Evolutionary conservation across 306 rosid genomes (phyloP).

Genomic region (Ceratonia siliqua): DNA sequence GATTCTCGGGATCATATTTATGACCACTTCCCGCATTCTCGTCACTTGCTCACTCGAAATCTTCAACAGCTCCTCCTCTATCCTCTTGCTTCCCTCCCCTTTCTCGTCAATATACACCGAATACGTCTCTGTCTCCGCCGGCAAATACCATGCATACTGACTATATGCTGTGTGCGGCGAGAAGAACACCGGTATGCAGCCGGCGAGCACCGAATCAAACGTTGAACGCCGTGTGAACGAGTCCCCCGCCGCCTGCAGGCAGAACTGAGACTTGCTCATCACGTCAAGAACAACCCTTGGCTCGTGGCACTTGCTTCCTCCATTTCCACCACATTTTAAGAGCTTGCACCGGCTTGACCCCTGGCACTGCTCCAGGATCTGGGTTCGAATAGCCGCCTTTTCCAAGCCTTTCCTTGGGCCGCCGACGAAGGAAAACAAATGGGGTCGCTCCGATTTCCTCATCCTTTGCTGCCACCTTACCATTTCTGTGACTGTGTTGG

Average conservation of each 20-base stretch:
- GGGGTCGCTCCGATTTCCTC: constrained; percentile 36
- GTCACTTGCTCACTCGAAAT: constrained; percentile 34
- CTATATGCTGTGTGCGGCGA: constrained; percentile 67
- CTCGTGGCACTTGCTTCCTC: constrained; percentile 36
- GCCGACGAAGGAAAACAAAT: constrained; percentile 63
- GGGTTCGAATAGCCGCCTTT: constrained; percentile 59
- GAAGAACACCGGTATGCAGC: constrained; percentile 72
- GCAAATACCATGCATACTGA: constrained; percentile 66
- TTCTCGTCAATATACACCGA: constrained; percentile 65
- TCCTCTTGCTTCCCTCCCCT: constrained; percentile 36
- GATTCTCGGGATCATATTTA: constrained; percentile 47
- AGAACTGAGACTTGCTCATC: constrained; percentile 51
- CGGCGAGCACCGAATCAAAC: constrained; percentile 61
- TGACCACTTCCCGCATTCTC: constrained; percentile 50
- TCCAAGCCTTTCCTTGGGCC: constrained; percentile 56
- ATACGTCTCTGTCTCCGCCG: constrained; percentile 32
- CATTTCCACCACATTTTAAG: constrained; percentile 46
- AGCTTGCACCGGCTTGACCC: constrained; percentile 45
- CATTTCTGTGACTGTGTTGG: constrained; percentile 38
- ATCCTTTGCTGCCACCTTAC: constrained; percentile 51
- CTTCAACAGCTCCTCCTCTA: constrained; percentile 50
- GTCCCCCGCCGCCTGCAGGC: constrained; percentile 75
- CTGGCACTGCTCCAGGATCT: constrained; percentile 49
- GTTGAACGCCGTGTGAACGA: constrained; percentile 74
- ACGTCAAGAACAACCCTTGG: constrained; percentile 46